Conservation (phyloP, 768 basidiomycete genomes). For the Boletus tomentosulus region DNA sequence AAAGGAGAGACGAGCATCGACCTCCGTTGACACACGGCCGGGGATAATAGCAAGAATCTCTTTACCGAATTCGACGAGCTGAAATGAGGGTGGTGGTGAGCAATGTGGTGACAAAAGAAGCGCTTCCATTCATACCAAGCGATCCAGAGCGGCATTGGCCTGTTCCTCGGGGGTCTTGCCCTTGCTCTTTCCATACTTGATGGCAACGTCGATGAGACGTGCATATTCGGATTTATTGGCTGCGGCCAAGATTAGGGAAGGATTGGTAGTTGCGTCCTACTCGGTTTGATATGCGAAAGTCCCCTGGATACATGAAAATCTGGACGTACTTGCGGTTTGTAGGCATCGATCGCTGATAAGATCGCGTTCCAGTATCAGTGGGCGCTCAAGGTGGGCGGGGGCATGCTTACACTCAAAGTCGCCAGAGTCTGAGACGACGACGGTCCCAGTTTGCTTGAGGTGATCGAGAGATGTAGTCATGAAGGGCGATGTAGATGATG, state of each 20-base stretch:
- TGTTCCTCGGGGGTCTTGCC: slow-evolving; percentile 74
- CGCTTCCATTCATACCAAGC: slow-evolving; percentile 59
- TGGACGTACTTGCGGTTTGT: slow-evolving; percentile 80
- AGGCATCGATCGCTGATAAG: slow-evolving; percentile 79
- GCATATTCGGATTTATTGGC: slow-evolving; percentile 86
- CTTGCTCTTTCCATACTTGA: slow-evolving; percentile 74
- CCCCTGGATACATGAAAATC: slow-evolving; percentile 11
- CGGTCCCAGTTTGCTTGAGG: slow-evolving; percentile 90
- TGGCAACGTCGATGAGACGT: slow-evolving; percentile 71
- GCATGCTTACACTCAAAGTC: slow-evolving; percentile 74
- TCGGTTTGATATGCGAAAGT: slow-evolving; percentile 8
- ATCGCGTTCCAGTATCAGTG: slow-evolving; percentile 21
- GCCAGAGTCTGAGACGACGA: slow-evolving; percentile 96
- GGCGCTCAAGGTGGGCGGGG: slow-evolving; percentile 8
- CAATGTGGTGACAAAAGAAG: slow-evolving; percentile 6
- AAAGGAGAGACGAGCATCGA: slow-evolving; percentile 96
- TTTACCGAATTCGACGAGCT: slow-evolving; percentile 98
- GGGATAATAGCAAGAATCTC: slow-evolving; percentile 95
- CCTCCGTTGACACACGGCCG: slow-evolving; percentile 98
- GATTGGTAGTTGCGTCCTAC: slow-evolving; percentile 98
- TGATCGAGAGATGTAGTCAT: slow-evolving; percentile 80
- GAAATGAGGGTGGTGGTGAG: slow-evolving; percentile 16
- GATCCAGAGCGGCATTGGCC: slow-evolving; percentile 77
- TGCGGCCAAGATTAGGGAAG: slow-evolving; percentile 90
- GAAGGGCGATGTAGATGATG: slow-evolving; percentile 31